Conservation (phyloP, 805 yeast genomes). For the Candida insectorum region DNA sequence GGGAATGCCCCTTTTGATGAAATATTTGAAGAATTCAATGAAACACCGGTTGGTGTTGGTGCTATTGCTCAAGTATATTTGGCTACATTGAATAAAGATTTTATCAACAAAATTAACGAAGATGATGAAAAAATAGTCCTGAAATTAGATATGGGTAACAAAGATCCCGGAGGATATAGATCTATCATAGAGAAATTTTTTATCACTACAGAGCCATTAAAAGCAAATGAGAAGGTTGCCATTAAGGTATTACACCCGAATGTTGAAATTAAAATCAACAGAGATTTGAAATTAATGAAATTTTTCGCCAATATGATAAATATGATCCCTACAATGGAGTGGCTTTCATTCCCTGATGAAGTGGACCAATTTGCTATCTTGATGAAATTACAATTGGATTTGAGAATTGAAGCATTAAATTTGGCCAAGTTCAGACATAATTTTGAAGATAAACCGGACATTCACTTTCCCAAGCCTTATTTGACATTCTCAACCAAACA, state of each 20-base stretch:
- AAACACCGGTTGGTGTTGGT: slow-evolving; percentile 89
- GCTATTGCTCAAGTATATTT: slow-evolving; percentile 95
- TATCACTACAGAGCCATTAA: slow-evolving; percentile 32
- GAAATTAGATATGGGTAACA: slow-evolving; percentile 11
- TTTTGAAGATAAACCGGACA: slow-evolving; percentile 53
- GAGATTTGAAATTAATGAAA: slow-evolving; percentile 83
- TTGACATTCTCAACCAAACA: slow-evolving; percentile 60
- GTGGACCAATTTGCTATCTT: slow-evolving; percentile 81
- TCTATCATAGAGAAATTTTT: slow-evolving; percentile 29
- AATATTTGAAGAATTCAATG: slow-evolving; percentile 74
- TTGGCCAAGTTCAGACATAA: slow-evolving; percentile 67
- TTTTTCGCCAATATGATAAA: slow-evolving; percentile 73
- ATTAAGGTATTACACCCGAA: slow-evolving; percentile 90
- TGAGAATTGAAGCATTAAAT: slow-evolving; percentile 86
- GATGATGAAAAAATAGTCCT: slow-evolving; percentile 20
- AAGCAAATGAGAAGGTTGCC: slow-evolving; percentile 64
- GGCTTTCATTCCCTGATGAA: slow-evolving; percentile 94
- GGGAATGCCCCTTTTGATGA: slow-evolving; percentile 55
- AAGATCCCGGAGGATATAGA: slow-evolving; percentile 9
- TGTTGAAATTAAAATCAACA: slow-evolving; percentile 64
- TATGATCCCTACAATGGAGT: slow-evolving; percentile 88
- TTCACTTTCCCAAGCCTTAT: slow-evolving; percentile 80
- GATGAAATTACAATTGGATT: slow-evolving; percentile 86
- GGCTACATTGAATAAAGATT: slow-evolving; percentile 56
- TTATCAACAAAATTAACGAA: slow-evolving; percentile 33